These are phyloP conservation scores for Pouteria glomerata DNA, from an alignment of 148 eudicot species.

Conservation along the genomic window DNA sequence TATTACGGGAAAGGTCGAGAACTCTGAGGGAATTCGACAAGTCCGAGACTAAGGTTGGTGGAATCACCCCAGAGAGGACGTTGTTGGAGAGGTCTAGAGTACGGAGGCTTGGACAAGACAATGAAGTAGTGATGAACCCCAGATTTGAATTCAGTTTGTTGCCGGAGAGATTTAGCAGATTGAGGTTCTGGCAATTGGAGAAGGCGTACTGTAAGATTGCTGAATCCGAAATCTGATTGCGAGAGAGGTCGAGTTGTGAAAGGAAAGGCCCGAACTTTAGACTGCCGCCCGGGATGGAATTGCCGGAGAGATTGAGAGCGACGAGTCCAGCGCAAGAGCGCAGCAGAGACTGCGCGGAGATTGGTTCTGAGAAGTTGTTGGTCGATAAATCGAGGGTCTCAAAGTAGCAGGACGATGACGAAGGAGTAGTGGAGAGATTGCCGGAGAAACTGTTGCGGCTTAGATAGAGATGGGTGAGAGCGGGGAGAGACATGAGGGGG, in stretches of 20 bases:
- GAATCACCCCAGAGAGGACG: neutral
- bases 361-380: slow-evolving; percentile 32
- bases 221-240: slow-evolving; percentile 26
- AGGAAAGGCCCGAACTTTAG: slow-evolving; percentile 31
- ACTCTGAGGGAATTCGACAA: slow-evolving; percentile 8
- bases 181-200: slow-evolving; percentile 34
- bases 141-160: slow-evolving; percentile 31
- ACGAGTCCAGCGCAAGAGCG: slow-evolving; percentile 18
- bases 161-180: slow-evolving; percentile 28
- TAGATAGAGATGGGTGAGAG: slow-evolving; percentile 22
- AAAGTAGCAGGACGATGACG: slow-evolving; percentile 16
- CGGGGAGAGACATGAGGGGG: slow-evolving; percentile 23
- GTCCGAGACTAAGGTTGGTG: slow-evolving; percentile 5
- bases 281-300: slow-evolving; percentile 26
- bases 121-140: slow-evolving; percentile 10
- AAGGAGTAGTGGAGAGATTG: slow-evolving; percentile 18
- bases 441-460: slow-evolving; percentile 35
- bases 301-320: slow-evolving; percentile 30
- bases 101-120: slow-evolving; percentile 28
- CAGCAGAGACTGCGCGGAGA: slow-evolving; percentile 17
- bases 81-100: slow-evolving; percentile 25
- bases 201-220: slow-evolving; percentile 20
- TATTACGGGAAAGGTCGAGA: slow-evolving; percentile 41
- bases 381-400: slow-evolving; percentile 34
- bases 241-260: slow-evolving; percentile 28